A percentile compares a stretch with the other conserved stretches of the same genome.
Conservation (phyloP, 805 yeast genomes). For the Kodamaea kaohsiungensis region DNA sequence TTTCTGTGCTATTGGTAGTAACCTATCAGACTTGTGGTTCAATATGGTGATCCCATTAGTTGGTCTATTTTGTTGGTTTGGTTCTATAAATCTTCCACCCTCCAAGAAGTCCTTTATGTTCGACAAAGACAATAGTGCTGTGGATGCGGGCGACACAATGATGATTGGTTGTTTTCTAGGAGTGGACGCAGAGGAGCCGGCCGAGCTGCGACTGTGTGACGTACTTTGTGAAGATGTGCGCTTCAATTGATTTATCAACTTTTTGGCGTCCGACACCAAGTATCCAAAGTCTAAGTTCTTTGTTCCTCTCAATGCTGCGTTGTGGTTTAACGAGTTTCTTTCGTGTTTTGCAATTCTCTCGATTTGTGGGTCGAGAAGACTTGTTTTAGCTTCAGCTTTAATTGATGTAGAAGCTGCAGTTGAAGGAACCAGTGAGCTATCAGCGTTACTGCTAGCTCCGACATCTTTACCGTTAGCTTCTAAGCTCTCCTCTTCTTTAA, state of each 20-base stretch:
- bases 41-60: conserved; percentile 48
- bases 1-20: conserved; percentile 53
- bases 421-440: conserved; percentile 11
- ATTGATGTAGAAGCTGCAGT: not conserved
- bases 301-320: conserved; percentile 62
- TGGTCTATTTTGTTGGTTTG: conserved; percentile 38
- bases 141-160: conserved; percentile 46
- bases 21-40: conserved; percentile 53
- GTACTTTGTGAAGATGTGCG: conserved; percentile 71
- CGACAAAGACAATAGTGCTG: conserved; percentile 40
- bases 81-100: conserved; percentile 65
- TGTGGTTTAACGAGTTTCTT: conserved; percentile 56
- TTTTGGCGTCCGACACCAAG: conserved; percentile 65
- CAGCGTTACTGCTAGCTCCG: conserved; percentile 15
- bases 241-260: conserved; percentile 54
- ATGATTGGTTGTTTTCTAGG: conserved; percentile 44
- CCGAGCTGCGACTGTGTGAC: conserved; percentile 55
- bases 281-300: conserved; percentile 68
- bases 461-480: conserved; percentile 2
- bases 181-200: conserved; percentile 22
- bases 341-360: conserved; percentile 49
- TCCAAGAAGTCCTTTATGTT: conserved; percentile 55
- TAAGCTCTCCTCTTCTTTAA: conserved; percentile 27
- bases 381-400: conserved; percentile 11
- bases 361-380: conserved; percentile 48